phyloP scores from a whole-genome alignment of 2,329 filamentous ascomycete genomes.

The Diaporthe destruens region DNA sequence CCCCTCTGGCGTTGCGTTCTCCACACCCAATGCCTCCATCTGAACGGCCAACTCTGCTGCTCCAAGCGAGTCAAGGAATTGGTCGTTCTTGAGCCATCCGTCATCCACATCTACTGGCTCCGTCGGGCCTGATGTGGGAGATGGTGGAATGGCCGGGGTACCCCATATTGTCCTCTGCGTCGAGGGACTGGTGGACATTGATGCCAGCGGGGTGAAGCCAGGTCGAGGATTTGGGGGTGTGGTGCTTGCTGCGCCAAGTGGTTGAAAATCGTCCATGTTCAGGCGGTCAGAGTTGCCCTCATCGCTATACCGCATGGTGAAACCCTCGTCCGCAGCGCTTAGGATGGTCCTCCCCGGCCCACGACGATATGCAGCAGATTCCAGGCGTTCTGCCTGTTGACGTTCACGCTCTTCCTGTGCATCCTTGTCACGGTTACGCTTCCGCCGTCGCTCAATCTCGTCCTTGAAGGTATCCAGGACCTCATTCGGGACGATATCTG shows the following conservation, averaged over 20 bases:
- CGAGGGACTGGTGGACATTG: conserved; percentile 84
- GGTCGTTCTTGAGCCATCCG: conserved; percentile 88
- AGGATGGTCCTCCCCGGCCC: conserved; percentile 54
- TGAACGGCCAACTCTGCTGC: conserved; percentile 71
- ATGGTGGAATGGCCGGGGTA: conserved; percentile 76
- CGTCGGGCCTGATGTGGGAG: conserved; percentile 63
- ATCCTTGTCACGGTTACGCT: conserved; percentile 85
- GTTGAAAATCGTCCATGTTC: conserved; percentile 74
- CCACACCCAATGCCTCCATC: conserved; percentile 66
- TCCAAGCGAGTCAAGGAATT: conserved; percentile 77
- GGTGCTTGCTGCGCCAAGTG: conserved; percentile 65
- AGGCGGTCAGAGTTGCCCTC: conserved; percentile 52
- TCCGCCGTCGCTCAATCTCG: conserved; percentile 82
- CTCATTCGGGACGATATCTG: conserved; percentile 83
- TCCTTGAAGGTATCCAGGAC: conserved; percentile 80
- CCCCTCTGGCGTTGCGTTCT: conserved; percentile 45
- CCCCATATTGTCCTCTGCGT: conserved; percentile 90
- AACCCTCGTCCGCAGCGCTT: conserved; percentile 57
- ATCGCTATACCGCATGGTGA: conserved; percentile 47
- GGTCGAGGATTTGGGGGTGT: conserved; percentile 69
- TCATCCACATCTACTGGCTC: conserved; percentile 66
- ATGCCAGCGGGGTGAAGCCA: conserved; percentile 77
- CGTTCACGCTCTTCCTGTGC: conserved; percentile 88
- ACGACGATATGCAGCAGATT: conserved; percentile 76
- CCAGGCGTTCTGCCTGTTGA: conserved; percentile 82